These are phyloP conservation scores for Linum trigynum DNA, from an alignment of 345 rosid genomes.

Conservation along the genomic window DNA sequence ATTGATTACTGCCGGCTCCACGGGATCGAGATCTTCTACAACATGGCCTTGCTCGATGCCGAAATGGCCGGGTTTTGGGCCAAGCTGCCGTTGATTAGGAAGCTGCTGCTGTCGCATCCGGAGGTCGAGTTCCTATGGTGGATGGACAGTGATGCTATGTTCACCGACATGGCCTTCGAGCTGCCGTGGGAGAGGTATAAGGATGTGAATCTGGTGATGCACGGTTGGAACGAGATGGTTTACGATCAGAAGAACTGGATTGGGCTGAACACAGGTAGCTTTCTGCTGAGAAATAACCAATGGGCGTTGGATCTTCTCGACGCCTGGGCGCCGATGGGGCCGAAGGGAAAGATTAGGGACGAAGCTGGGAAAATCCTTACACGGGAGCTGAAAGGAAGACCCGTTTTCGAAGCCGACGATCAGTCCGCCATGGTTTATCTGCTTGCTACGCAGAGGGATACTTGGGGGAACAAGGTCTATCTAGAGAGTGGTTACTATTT, in stretches of 20 bases:
- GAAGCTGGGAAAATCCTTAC: constrained; percentile 55
- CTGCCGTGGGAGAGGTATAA: constrained; percentile 74
- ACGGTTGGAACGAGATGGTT: constrained; percentile 68
- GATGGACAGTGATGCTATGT: constrained; percentile 80
- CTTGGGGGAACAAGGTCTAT: constrained; percentile 61
- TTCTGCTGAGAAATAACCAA: constrained; percentile 50
- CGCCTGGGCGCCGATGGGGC: constrained; percentile 70
- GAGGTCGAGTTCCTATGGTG: constrained; percentile 68
- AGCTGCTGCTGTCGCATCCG: constrained; percentile 53
- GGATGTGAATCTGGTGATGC: constrained; percentile 54
- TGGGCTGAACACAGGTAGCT: constrained; percentile 63
- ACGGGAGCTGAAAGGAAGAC: constrained; percentile 49
- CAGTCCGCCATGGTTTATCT: constrained; percentile 69
- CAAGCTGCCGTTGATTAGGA: constrained; percentile 57
- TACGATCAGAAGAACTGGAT: constrained; percentile 62
- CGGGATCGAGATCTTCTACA: constrained; percentile 67
- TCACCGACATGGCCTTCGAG: constrained; percentile 72
- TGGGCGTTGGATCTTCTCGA: constrained; percentile 69
- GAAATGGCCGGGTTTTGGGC: constrained; percentile 81
- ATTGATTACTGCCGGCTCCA: constrained; percentile 65
- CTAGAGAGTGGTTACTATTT: constrained; percentile 61
- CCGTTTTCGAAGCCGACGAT: constrained; percentile 63
- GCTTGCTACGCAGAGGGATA: constrained; percentile 46
- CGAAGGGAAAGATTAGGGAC: constrained; percentile 51
- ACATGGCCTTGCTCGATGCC: constrained; percentile 57